These are phyloP conservation scores for Calonectria montana DNA, from an alignment of 2,329 filamentous ascomycete species.

Conservation along the genomic window DNA sequence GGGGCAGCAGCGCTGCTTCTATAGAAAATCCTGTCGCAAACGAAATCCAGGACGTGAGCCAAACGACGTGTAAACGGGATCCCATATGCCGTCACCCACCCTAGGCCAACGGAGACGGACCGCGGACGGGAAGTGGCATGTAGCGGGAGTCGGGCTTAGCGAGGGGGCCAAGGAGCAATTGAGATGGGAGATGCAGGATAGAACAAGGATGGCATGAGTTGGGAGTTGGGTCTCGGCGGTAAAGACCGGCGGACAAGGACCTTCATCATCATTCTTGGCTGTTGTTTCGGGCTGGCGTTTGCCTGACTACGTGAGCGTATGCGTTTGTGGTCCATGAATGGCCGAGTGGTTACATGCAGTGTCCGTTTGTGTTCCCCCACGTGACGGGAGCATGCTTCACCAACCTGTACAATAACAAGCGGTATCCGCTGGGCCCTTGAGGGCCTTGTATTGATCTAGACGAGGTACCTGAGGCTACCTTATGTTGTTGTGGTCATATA, in stretches of 20 bases:
- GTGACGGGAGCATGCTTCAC: constrained; percentile 1
- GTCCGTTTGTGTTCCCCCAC: constrained; percentile 19
- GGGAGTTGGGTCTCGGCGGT: neutral
- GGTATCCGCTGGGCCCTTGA: neutral
- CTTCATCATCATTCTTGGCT: constrained; percentile 10
- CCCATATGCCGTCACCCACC: constrained; percentile 17
- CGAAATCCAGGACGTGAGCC: constrained; percentile 6
- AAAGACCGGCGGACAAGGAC: neutral
- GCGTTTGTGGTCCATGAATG: neutral
- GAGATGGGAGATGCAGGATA: neutral
- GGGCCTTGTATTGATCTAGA: neutral
- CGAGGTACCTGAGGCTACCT: neutral
- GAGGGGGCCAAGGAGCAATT: neutral
- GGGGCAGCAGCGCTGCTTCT: neutral
- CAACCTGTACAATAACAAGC: neutral
- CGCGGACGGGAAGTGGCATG: constrained; percentile 16
- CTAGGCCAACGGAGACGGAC: constrained; percentile 7
- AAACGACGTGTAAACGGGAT: constrained; percentile 14
- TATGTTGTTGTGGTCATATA: neutral
- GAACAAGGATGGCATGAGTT: neutral
- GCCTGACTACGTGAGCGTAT: constrained; percentile 5
- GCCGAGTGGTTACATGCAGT: constrained; percentile 22
- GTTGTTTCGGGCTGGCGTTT: constrained; percentile 15
- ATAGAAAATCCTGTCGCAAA: constrained; percentile 1
- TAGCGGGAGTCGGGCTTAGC: constrained; percentile 1